Base-by-base conservation (phyloP, 169 alveolate species). In the Cytauxzoon felis region DNA sequence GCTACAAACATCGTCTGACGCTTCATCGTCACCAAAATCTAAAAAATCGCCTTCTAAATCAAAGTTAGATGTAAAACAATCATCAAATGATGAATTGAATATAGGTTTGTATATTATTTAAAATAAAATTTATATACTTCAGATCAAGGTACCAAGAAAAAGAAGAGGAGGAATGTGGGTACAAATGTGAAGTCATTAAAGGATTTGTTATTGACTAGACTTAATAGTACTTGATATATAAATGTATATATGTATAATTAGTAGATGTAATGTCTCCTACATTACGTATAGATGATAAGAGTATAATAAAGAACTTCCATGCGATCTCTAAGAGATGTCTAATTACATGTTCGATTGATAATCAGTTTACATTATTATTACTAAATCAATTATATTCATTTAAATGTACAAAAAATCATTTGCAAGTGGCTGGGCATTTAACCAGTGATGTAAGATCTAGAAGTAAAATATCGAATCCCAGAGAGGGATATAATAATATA, bases 211-310 rank as follows among this genome's bases (percentile, higher is more conserved):
- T 42, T 59, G 8, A 43, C 69, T 9, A 13, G 45, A 13, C 13
- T 38, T 43, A 48, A 26, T 48, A 43, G 18, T 3, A 48, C 9
- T 21, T 43, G 13, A 33, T 33, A 43, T 40, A 32, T 40, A 18
- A 59, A 43, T 54, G 42, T 43, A 13, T 3, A 59, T 59, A 59
- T 42, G n/a, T 42, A 45, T 40, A 6, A 24, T 24, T 23, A 26
- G 11, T 19, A 16, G 23, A n/a, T 19, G 53, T 33, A 41, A 73
- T 73, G 84, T 27, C 78, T 6, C 42, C 65, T 3, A 53, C 65
- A 9, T 73, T 67, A 63, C 59, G 78, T n/a, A 42, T 73, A 34
- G 84, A 73, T 29, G 84, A 73, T 23, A 34, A 54, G 1, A 53
- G 32, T n/a, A 23, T 33, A 34, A 19, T 30, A 34, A 11, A 42